Percentiles rank a stretch among this genome's conserved stretches.
These are phyloP conservation scores for Eucalyptus caleyi DNA, from an alignment of 345 rosid genomes.

Conservation along the genomic window DNA sequence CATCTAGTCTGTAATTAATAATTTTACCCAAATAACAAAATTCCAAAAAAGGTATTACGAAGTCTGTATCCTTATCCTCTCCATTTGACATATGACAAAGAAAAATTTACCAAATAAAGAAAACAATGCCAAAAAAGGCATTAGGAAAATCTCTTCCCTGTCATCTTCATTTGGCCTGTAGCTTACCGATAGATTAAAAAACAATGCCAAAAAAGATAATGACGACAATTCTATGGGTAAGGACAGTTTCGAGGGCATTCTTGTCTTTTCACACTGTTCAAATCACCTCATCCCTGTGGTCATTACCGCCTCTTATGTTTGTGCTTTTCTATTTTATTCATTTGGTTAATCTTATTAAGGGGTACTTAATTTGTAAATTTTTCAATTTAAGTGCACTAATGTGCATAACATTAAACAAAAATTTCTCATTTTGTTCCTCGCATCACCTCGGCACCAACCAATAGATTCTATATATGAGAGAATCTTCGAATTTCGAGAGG, in stretches of 20 bases:
- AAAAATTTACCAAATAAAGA: not conserved
- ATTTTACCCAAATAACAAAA: not conserved
- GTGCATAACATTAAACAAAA: not conserved
- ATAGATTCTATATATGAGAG: not conserved
- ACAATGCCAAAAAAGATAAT: not conserved
- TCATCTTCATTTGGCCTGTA: no score
- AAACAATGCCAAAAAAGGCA: no score
- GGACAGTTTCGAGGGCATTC: not conserved
- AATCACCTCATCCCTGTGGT: not conserved
- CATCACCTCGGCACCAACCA: not conserved
- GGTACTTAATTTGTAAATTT: not conserved
- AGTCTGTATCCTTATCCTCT: not conserved
- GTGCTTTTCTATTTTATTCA: not conserved
- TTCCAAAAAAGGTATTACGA: not conserved
- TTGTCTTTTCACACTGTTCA: not conserved
- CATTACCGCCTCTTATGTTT: not conserved
- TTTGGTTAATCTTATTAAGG: not conserved
- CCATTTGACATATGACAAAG: not conserved
- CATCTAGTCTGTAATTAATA: not conserved
- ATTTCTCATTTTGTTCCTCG: not conserved
- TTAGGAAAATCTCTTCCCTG: no score
- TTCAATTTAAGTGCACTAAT: not conserved
- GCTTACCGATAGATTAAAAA: no score
- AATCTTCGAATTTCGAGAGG: not conserved
- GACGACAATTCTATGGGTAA: not conserved